phyloP scores from a whole-genome alignment of 148 eudicot species.

The Chenopodium formosanum region DNA sequence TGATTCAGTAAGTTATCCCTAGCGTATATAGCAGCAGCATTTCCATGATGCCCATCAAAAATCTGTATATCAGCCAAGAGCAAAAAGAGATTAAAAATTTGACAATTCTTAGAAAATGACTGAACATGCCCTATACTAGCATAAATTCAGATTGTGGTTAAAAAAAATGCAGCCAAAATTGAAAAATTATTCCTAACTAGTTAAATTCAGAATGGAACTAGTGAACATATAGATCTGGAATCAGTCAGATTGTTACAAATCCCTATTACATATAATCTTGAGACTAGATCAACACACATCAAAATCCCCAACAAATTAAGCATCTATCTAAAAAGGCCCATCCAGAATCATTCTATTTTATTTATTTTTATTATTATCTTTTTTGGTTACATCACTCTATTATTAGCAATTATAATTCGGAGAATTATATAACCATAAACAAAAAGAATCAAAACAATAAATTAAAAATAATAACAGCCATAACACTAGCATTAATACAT shows the following conservation, averaged over 20 bases:
- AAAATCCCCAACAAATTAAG: neutral
- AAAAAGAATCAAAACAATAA: neutral
- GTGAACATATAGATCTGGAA: neutral
- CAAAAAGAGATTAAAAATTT: neutral
- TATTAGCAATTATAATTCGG: neutral
- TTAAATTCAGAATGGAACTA: no score
- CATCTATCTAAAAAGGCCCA: neutral
- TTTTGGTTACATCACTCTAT: neutral
- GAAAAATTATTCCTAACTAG: no score
- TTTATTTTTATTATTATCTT: no score
- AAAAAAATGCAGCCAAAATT: neutral
- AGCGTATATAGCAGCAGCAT: conserved; percentile 76
- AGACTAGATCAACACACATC: neutral
- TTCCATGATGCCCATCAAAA: conserved; percentile 90
- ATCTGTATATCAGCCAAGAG: conserved; percentile 37
- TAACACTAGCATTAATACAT: neutral
- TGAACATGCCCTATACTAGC: neutral
- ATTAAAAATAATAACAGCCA: neutral
- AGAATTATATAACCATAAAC: neutral
- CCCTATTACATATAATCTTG: neutral
- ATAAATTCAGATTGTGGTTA: neutral
- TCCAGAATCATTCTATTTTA: neutral
- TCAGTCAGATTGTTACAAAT: neutral
- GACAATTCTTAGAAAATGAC: neutral
- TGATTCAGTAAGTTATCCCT: conserved; percentile 63